Conservation (phyloP, 2,329 filamentous ascomycete genomes). For the Fusarium aywerte region DNA sequence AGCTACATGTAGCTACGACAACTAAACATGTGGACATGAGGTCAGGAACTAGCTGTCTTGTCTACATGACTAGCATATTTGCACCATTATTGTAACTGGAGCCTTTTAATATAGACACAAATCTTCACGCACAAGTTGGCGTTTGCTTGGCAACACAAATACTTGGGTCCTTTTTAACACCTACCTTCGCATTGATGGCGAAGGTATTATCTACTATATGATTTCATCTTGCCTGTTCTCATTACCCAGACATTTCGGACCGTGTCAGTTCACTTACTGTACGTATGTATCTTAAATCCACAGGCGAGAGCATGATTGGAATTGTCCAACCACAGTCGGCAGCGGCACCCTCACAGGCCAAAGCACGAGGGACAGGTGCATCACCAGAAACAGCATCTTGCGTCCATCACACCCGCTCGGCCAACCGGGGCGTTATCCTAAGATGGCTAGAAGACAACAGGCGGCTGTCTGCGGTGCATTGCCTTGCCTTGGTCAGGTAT, state of each 20-base stretch:
- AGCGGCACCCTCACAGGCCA: conserved; percentile 15
- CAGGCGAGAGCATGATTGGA: conserved; percentile 3
- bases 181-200: background rate
- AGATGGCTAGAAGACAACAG: conserved; percentile 34
- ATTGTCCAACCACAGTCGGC: conserved; percentile 22
- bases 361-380: conserved; percentile 28
- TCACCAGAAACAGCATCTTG: conserved; percentile 37
- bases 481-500: conserved; percentile 17
- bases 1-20: conserved; percentile 45
- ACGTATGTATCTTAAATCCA: background rate
- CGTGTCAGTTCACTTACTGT: background rate
- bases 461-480: conserved; percentile 22
- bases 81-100: conserved; percentile 18
- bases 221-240: conserved; percentile 2
- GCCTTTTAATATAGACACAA: conserved; percentile 16
- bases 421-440: conserved; percentile 38
- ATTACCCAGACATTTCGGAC: conserved; percentile 26
- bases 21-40: conserved; percentile 14
- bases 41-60: conserved; percentile 13
- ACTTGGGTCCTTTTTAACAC: background rate
- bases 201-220: conserved; percentile 1
- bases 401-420: conserved; percentile 35
- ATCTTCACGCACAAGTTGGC: conserved; percentile 5
- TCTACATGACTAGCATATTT: conserved; percentile 21
- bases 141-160: background rate